A percentile compares a stretch with the other conserved stretches of the same genome.
These are phyloP conservation scores for Pythium chondricola DNA, from an alignment of 352 stramenopile genomes.

Conservation along the genomic window DNA sequence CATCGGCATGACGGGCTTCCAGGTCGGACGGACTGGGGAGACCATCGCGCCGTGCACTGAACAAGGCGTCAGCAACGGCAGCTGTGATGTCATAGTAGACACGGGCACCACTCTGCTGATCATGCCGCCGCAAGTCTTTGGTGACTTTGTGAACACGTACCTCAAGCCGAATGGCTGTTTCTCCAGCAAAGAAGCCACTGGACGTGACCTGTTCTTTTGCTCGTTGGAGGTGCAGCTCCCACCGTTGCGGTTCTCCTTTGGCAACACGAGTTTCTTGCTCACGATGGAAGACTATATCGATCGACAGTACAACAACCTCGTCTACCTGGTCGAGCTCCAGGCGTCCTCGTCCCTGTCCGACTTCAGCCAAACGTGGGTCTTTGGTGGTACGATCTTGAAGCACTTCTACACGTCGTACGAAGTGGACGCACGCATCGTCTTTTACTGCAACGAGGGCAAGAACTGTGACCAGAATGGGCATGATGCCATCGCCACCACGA, in stretches of 20 bases:
- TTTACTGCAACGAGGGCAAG: conserved; percentile 60
- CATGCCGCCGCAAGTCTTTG: conserved; percentile 25
- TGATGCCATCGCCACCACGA: conserved; percentile 24
- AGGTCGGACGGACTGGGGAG: conserved; percentile 30
- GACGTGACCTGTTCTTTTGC: conserved; percentile 54
- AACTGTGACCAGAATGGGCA: conserved; percentile 6
- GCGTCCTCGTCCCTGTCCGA: conserved; percentile 4
- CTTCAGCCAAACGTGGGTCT: conserved; percentile 60
- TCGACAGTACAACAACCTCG: conserved; percentile 9
- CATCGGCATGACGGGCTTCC: conserved; percentile 56
- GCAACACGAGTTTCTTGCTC: conserved; percentile 51
- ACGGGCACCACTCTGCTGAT: conserved; percentile 32
- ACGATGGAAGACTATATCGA: conserved; percentile 56
- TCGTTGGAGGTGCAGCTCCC: conserved; percentile 36
- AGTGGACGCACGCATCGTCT: conserved; percentile 51
- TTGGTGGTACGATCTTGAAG: conserved; percentile 76
- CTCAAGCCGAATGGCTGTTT: conserved; percentile 29
- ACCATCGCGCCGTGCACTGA: conserved; percentile 38
- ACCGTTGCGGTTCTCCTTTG: conserved; percentile 44
- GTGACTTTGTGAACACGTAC: conserved; percentile 33
- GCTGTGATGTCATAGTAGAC: conserved; percentile 29
- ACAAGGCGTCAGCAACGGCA: background rate
- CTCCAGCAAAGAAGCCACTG: conserved; percentile 14
- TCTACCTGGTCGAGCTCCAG: conserved; percentile 22
- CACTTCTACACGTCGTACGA: conserved; percentile 64